Base-by-base conservation (phyloP, 208 protist species). In the Angomonas ambiguus region DNA sequence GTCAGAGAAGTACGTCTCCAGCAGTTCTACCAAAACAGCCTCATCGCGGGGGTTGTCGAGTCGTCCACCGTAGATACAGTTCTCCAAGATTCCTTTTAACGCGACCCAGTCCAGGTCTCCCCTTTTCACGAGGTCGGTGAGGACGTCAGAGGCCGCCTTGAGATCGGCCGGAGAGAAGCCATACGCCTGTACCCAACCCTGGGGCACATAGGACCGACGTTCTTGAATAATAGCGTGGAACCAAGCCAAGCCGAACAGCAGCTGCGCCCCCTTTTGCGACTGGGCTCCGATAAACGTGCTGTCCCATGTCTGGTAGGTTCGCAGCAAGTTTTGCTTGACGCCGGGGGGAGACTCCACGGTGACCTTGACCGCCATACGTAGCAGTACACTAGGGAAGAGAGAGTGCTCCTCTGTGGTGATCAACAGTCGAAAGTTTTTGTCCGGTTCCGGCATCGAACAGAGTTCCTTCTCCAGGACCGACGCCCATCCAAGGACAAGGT, bases 151-250 rank as follows among this genome's bases (percentile, higher is more conserved):
- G n/a, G 93, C 93, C 3, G 91, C 79, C 63, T 96, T 94, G 1
- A 99, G 79, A 69, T 99, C 97, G 2, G 96, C 84, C 6, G 78
- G 68, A 0, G 93, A 95, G 78, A 99, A 99, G 71, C 98, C 98
- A 87, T 99, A 98, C 66, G 91, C 97, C 82, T 98, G 97, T 51
- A 88, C 87, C 96, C 97, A 99, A 33, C 97, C 98, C 71, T 99
- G 98, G 13, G 98, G 98, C 49, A 98, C 92, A 76, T 95, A 99
- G 13, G 82, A 95, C 48, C 97, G 87, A n/a, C 98, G 85, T 75
- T 99, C 97, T 79, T 98, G 95, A 65, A 98, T 73, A 10, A 99
- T 62, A 5, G 94, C 94, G 76, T 99, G 98, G 67, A 99, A 97
- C 91, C 93, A 99, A 13, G 95, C 91, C 6, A 98, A 81, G 8